Evolutionary conservation across 768 basidiomycete genomes (phyloP).

Genomic region (Suillus americanus): DNA sequence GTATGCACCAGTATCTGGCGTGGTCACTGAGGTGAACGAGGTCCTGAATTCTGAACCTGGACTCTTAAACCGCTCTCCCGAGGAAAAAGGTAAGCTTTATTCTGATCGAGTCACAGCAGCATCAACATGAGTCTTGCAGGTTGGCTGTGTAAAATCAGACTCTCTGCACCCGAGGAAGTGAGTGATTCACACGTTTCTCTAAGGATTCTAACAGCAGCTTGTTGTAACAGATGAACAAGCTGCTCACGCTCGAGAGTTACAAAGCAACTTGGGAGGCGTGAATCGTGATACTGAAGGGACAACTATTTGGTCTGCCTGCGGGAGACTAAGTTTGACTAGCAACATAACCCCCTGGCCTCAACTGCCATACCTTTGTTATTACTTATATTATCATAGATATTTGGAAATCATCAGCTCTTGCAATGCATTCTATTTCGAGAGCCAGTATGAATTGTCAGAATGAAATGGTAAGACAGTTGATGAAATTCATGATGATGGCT

Average conservation of each 20-base stretch:
- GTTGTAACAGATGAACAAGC: constrained; percentile 54
- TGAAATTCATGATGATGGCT: constrained; percentile 44
- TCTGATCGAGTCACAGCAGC: neutral
- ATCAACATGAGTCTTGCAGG: constrained; percentile 44
- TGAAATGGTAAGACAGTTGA: constrained; percentile 1
- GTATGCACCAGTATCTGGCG: constrained; percentile 94
- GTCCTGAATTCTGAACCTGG: constrained; percentile 64
- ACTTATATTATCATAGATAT: constrained; percentile 6
- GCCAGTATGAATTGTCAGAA: neutral
- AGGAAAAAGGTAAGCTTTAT: constrained; percentile 65
- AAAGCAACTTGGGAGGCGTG: constrained; percentile 50
- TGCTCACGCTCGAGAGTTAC: constrained; percentile 82
- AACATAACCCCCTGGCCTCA: constrained; percentile 18
- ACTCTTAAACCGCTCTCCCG: constrained; percentile 85
- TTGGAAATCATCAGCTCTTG: neutral
- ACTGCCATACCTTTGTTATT: constrained; percentile 19
- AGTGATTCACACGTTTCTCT: constrained; percentile 13
- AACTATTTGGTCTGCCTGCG: neutral
- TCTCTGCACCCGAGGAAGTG: constrained; percentile 79
- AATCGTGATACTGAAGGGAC: constrained; percentile 5
- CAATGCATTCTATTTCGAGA: constrained; percentile 2
- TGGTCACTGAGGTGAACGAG: constrained; percentile 77
- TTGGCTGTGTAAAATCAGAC: constrained; percentile 93
- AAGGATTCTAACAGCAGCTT: constrained; percentile 1
- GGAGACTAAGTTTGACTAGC: neutral